Base-by-base conservation (phyloP, 441 rosid genomes). In the Populus hybrid region DNA sequence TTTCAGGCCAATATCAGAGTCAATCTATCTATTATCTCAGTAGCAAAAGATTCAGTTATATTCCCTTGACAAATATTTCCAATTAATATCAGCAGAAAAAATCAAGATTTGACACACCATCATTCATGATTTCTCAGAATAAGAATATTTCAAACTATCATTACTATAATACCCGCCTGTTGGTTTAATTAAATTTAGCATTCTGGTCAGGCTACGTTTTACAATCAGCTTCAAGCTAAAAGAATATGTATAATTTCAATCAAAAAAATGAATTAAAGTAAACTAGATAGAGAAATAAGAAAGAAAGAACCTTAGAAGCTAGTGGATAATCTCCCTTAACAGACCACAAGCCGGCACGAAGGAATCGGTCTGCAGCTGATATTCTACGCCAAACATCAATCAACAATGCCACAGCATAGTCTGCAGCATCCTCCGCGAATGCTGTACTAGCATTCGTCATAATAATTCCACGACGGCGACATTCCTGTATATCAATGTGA, bases 351-450 rank as follows among this genome's bases (percentile, higher is more conserved):
- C 89, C 77, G 11, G 18, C 70, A 26, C 84, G 86, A 71, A 81
- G 84, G 81, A 75, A 86, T 38, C 89, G 85, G 46, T 86, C 79
- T 6, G 81, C 81, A 0, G 86, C 83, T 11, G 90, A 86, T 1
- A 89, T 34, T 61, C 83, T 76, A 77, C 88, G 66, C 35, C 85
- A 63, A 42, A 87, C 88, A 70, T 85, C 87, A 30, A 87, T 72
- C 76, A 89, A 70, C 75, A 88, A 72, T 34, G 81, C 87, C 61
- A 89, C 76, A 2, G 86, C 88, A 54, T 64, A 82, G 75, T 89
- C 92, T 2, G 91, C 90, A 18, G 26, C 88, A 21, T 88, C 89
- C 78, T 85, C 88, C 0, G 83, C 75, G 82, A 83, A 88, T 65
- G 87, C 88, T 14, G 50, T 4, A 26, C 89, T 73, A 36, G 89